Percentiles rank a stretch among this genome's conserved stretches.
These are phyloP conservation scores for Brassica nigra DNA, from an alignment of 345 rosid species.

Conservation along the genomic window DNA sequence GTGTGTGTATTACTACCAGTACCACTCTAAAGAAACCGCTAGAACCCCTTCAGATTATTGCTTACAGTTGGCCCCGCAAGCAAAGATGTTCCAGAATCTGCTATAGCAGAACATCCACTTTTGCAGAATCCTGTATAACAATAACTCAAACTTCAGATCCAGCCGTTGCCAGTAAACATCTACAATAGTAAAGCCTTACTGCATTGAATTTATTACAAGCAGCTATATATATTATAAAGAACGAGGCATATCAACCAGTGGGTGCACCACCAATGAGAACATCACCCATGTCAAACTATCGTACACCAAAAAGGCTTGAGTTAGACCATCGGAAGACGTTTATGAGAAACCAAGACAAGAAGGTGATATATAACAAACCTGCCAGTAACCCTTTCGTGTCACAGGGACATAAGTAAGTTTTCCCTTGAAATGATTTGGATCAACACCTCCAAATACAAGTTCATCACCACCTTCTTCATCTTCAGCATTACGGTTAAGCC, in stretches of 20 bases:
- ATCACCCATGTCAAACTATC: constrained; percentile 91
- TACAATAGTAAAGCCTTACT: not conserved
- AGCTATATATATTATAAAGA: not conserved
- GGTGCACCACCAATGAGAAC: constrained; percentile 72
- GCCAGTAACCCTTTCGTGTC: constrained; percentile 93
- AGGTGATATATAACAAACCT: constrained; percentile 53
- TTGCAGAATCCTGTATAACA: not conserved
- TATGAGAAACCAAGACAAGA: not conserved
- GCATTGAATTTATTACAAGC: not conserved
- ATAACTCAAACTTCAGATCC: constrained; percentile 27
- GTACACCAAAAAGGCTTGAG: constrained; percentile 8
- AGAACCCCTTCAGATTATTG: constrained; percentile 2
- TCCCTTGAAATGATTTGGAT: constrained; percentile 82
- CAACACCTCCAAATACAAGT: constrained; percentile 92
- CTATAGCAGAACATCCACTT: not conserved
- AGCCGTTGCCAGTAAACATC: not conserved
- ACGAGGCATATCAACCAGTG: constrained; percentile 47
- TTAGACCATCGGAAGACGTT: constrained; percentile 4
- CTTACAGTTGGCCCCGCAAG: too few relatives aligned
- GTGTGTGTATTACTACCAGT: constrained; percentile 8
- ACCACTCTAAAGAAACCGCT: constrained; percentile 7
- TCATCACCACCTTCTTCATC: constrained; percentile 79
- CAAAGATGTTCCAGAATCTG: not conserved
- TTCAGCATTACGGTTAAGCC: constrained; percentile 81
- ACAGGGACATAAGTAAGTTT: constrained; percentile 86